Percentiles rank a stretch among this genome's conserved stretches.
These are phyloP conservation scores for Diddensiella caesifluorescens DNA, from an alignment of 805 yeast species.

Conservation along the genomic window DNA sequence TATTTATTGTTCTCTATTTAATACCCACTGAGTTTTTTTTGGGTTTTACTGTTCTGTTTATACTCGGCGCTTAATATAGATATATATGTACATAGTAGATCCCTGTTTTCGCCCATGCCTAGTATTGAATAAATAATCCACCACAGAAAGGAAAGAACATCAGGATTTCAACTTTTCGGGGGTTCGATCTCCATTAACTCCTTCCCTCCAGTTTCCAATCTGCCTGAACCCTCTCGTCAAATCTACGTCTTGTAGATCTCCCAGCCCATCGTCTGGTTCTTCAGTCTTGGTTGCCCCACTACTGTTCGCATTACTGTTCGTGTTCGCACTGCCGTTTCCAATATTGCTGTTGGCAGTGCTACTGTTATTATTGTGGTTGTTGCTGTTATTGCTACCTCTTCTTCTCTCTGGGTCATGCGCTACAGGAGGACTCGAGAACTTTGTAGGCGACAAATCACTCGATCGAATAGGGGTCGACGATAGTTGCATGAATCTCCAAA, in stretches of 20 bases:
- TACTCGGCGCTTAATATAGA: too few relatives aligned
- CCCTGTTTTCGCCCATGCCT: not conserved
- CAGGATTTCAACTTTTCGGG: constrained; percentile 13
- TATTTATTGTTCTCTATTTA: not conserved
- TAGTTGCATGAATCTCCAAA: constrained; percentile 89
- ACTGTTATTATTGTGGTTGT: constrained; percentile 4
- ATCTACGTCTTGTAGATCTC: constrained; percentile 45
- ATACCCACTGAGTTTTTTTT: not conserved
- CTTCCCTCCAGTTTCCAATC: constrained; percentile 27
- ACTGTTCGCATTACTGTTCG: constrained; percentile 3
- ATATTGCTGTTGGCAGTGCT: constrained; percentile 2
- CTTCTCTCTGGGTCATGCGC: constrained; percentile 6
- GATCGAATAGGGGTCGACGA: constrained; percentile 25
- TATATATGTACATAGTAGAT: constrained; percentile 8
- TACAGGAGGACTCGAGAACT: constrained; percentile 27
- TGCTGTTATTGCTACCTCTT: too few relatives aligned
- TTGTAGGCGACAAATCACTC: constrained; percentile 28
- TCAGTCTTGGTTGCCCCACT: constrained; percentile 1
- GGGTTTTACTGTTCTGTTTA: too few relatives aligned
- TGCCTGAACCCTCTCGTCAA: constrained; percentile 41
- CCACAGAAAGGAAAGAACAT: not conserved
- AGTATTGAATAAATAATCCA: too few relatives aligned
- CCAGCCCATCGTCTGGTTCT: constrained; percentile 28
- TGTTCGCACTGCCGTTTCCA: constrained; percentile 8
- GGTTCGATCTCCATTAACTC: constrained; percentile 16